Evolutionary conservation across 2,329 filamentous ascomycete genomes (phyloP).

Genomic region (Talaromyces sp.): DNA sequence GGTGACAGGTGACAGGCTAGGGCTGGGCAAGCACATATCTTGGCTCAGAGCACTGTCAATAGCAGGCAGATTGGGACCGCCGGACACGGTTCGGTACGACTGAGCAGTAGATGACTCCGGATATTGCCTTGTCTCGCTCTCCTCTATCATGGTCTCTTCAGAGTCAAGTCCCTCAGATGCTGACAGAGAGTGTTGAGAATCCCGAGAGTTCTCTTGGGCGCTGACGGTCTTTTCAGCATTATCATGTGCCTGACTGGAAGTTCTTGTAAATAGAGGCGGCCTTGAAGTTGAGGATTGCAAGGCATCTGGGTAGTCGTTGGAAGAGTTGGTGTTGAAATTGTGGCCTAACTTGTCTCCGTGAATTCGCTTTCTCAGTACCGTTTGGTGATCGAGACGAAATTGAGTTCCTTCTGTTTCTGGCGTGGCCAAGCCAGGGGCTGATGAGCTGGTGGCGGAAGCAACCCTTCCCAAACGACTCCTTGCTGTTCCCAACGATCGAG

Average conservation of each 20-base stretch:
- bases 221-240: constrained; percentile 13
- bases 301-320: constrained; percentile 7
- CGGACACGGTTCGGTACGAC: constrained; percentile 12
- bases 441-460: constrained; percentile 20
- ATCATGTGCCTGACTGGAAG: neutral
- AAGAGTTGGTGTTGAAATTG: constrained; percentile 26
- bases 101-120: constrained; percentile 15
- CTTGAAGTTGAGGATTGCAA: constrained; percentile 13
- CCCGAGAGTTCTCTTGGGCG: constrained; percentile 9
- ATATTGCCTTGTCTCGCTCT: constrained; percentile 19
- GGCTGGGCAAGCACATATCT: constrained; percentile 90
- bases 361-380: constrained; percentile 22
- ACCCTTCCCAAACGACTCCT: constrained; percentile 20
- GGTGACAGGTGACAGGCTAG: constrained; percentile 83
- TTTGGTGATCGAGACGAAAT: constrained; percentile 22
- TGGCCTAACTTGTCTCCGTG: constrained; percentile 29
- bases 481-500: constrained; percentile 30
- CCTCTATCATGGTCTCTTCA: constrained; percentile 15
- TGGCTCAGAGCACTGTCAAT: constrained; percentile 69
- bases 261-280: constrained; percentile 15
- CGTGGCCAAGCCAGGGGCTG: constrained; percentile 32
- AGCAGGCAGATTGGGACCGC: constrained; percentile 35
- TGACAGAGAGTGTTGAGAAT: constrained; percentile 3
- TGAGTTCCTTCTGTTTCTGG: constrained; percentile 34
- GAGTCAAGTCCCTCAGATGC: constrained; percentile 9